Evolutionary conservation across 768 basidiomycete species (phyloP).

Genomic region (Agaricus blazei): DNA sequence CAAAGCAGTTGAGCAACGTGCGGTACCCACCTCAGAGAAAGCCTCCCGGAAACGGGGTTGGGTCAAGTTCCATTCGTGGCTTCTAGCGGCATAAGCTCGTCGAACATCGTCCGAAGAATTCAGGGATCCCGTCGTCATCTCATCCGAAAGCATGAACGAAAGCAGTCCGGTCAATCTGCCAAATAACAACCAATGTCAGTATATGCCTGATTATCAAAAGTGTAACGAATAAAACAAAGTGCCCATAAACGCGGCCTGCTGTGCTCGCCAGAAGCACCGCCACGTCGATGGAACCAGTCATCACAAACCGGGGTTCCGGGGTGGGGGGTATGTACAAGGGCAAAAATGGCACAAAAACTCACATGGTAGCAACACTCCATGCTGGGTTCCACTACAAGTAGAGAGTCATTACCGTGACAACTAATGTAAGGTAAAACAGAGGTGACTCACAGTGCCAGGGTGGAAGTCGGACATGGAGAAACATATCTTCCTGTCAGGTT

Average conservation of each 20-base stretch:
- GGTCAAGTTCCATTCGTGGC: slow-evolving; percentile 81
- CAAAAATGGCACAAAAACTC: slow-evolving; percentile 26
- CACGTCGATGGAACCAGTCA: slow-evolving; percentile 2
- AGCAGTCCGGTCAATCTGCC: slow-evolving; percentile 87
- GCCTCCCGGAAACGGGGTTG: slow-evolving; percentile 82
- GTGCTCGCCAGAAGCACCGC: not conserved
- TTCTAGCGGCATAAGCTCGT: slow-evolving; percentile 65
- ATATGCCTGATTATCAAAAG: slow-evolving; percentile 1
- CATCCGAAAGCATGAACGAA: slow-evolving; percentile 93
- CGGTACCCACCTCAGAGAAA: slow-evolving; percentile 72
- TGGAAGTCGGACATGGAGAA: slow-evolving; percentile 98
- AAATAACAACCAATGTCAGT: slow-evolving; percentile 10
- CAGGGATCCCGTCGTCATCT: slow-evolving; percentile 94
- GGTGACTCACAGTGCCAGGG: slow-evolving; percentile 68
- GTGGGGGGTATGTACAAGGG: not conserved
- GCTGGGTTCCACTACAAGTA: slow-evolving; percentile 82
- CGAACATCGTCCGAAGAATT: slow-evolving; percentile 79
- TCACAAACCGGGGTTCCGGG: slow-evolving; percentile 2
- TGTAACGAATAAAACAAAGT: not conserved
- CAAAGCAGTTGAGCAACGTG: slow-evolving; percentile 7
- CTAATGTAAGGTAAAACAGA: not conserved
- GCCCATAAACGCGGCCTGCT: not conserved
- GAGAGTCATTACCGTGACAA: slow-evolving; percentile 5
- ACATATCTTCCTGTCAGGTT: slow-evolving; percentile 93
- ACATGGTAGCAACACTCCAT: slow-evolving; percentile 95